These are phyloP conservation scores for Cyberlindnera mycetangii DNA, from an alignment of 805 yeast genomes.

Conservation along the genomic window DNA sequence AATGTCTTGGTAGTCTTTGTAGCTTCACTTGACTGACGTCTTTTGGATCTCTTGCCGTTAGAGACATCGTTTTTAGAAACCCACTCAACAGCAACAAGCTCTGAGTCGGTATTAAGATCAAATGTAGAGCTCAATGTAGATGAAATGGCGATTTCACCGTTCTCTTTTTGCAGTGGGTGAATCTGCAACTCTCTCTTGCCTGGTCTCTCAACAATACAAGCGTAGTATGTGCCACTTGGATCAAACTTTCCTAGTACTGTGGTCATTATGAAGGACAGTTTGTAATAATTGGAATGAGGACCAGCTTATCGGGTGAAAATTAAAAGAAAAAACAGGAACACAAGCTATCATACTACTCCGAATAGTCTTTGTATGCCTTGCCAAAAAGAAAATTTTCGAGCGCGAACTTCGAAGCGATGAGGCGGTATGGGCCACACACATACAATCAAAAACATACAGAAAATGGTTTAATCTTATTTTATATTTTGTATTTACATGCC, in stretches of 20 bases:
- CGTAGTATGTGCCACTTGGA: slow-evolving; percentile 32
- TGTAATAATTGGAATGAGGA: neutral
- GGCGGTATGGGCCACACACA: slow-evolving; percentile 10
- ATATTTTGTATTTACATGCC: neutral
- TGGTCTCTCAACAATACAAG: slow-evolving; percentile 40
- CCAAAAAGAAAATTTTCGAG: slow-evolving; percentile 15
- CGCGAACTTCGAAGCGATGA: slow-evolving; percentile 15
- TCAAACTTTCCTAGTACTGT: slow-evolving; percentile 27
- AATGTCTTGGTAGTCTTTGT: slow-evolving; percentile 16
- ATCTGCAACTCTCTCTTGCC: slow-evolving; percentile 47
- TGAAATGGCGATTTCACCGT: slow-evolving; percentile 19
- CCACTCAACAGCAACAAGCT: slow-evolving; percentile 39
- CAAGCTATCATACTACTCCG: neutral
- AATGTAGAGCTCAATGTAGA: slow-evolving; percentile 30
- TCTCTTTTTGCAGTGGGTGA: slow-evolving; percentile 28
- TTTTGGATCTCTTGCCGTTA: slow-evolving; percentile 25
- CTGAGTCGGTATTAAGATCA: slow-evolving; percentile 41
- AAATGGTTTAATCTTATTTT: neutral
- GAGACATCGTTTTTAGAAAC: slow-evolving; percentile 15
- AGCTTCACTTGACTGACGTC: slow-evolving; percentile 22
- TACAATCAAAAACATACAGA: too few relatives aligned
- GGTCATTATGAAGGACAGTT: slow-evolving; percentile 4
- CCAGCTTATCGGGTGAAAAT: neutral
- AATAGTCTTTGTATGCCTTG: neutral
- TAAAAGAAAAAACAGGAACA: neutral